These are phyloP conservation scores for Coemansia sp. DNA, from an alignment of 192 early-diverging fungal species.

Conservation along the genomic window DNA sequence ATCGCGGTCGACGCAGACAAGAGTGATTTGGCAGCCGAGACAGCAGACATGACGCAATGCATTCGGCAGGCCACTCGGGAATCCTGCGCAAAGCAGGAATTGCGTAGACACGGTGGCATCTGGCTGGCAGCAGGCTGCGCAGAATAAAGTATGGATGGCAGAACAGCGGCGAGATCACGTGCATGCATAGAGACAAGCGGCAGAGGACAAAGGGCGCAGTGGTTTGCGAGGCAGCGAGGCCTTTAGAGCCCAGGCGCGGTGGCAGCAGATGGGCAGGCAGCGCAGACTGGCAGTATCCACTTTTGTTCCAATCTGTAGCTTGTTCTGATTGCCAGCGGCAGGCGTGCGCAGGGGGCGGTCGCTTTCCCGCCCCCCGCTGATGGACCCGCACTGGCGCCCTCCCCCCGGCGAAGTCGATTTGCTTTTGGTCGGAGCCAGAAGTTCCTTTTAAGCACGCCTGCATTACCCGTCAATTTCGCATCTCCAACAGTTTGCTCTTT, in stretches of 20 bases:
- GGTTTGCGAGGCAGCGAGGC: background rate
- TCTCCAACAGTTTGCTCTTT: constrained; percentile 38
- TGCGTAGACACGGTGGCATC: background rate
- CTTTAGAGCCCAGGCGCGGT: background rate
- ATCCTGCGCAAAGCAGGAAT: background rate
- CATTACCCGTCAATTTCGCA: constrained; percentile 53
- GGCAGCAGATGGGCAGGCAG: background rate
- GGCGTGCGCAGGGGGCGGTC: constrained; percentile 1
- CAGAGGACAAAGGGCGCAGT: background rate
- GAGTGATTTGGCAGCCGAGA: background rate
- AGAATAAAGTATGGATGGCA: background rate
- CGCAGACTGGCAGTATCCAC: constrained; percentile 4
- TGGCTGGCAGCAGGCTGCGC: background rate
- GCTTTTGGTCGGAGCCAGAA: constrained; percentile 46
- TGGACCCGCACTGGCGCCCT: constrained; percentile 6
- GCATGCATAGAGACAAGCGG: background rate
- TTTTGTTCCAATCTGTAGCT: background rate
- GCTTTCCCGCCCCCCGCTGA: constrained; percentile 4
- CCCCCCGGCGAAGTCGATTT: constrained; percentile 10
- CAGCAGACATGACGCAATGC: background rate
- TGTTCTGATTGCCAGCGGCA: constrained; percentile 11
- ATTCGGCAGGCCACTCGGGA: background rate
- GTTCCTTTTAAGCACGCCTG: constrained; percentile 55
- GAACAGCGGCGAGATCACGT: background rate
- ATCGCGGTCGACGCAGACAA: background rate